Evolutionary conservation across 1,284 basidiomycete species (phyloP), one percentile per base, ranked within the genome.

Genomic region (Trichosporon sp.): DNA sequence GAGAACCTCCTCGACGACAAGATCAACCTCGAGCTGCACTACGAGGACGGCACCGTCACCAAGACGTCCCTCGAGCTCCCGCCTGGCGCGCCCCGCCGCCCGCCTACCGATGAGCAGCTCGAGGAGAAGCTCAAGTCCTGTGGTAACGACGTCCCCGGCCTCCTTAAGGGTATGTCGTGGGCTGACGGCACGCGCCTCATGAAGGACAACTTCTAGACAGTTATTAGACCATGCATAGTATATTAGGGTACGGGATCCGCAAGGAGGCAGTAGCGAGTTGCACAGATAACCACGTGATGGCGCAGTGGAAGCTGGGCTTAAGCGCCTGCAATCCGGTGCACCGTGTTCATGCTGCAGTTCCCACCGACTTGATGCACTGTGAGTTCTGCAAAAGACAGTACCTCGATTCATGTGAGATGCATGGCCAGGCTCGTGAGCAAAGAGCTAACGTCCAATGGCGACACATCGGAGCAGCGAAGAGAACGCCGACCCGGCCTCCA

Each of bases 1-100:
- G 65, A 66, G 51, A 69, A 69, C 68, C 65, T 69, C 16, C 68
- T 69, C 37, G 48, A 69, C 68, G 68, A 65, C 64, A 54, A 69
- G 26, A 65, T 69, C 26, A 56, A 59, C 37, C 65, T 69, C 26
- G 65, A 69, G 26, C 64, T 69, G 48, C 48, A 48, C 21, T 56
- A 59, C 32, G 10, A 38, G 26, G 68, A 69, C 65, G 68, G 68
- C 8, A 59, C 35, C 2, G 56, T 38, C 10, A 65, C 54, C 38
- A 51, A n/a, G 26, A 66, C 65, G 4, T 21, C 26, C 4, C 54
- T 66, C 51, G 51, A 54, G 7, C 68, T 69, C 12, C 68, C 68
- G 1, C 68, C 68, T 16, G 68, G 68, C 26, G 68, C 68, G 21
- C 68, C 68, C 8, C 21, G 56, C 19, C 64, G 68, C 21, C 68